Base-by-base conservation (phyloP, 2,329 filamentous ascomycete species). In the Xylaria multiplex region DNA sequence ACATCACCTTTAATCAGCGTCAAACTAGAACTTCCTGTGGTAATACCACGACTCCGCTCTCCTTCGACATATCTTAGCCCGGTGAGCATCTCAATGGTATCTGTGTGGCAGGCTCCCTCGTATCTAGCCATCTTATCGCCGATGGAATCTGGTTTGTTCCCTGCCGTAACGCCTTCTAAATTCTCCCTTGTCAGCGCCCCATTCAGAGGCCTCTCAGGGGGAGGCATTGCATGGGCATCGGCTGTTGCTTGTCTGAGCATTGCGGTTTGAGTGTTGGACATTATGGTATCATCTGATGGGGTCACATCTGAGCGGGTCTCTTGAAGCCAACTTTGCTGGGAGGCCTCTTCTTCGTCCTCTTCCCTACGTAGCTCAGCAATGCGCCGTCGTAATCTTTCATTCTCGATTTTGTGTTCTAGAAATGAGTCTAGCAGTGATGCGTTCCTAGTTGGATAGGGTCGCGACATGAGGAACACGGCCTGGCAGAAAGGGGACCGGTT, bases 361-460 rank as follows among this genome's bases (percentile, higher is more conserved):
- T 97, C 95, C 67, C 87, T 86, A 71, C 92, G 92, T 61, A 97
- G 83, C 79, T 96, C 93, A 19, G 91, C 89, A 68, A 98, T 97
- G 49, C 93, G 89, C 72, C 93, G 91, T 74, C 88, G 89, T 55
- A 98, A 80, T 4, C 94, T 88, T 81, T 97, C 93, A 74, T 97
- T 97, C 78, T 97, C 95, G 61, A 97, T 95, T 79, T 97, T 97
- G 81, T 97, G 94, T 77, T 98, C 95, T 32, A 98, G 84, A 74
- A 97, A 97, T 0, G 93, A 96, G 79, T 98, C 94, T 22, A 97
- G 84, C 11, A 97, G 84, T 3, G 87, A 88, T 1, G 93, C 90
- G 75, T 95, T 97, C 80, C 92, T 94, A 35, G 92, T 96, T 5
- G 93, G 93, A 77, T 97, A 97, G 1, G 92, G 92, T 22, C 94